Evolutionary conservation across 2,329 filamentous ascomycete species (phyloP), one percentile per base, ranked within the genome.

Genomic region (Neopestalotiopsis sp.): DNA sequence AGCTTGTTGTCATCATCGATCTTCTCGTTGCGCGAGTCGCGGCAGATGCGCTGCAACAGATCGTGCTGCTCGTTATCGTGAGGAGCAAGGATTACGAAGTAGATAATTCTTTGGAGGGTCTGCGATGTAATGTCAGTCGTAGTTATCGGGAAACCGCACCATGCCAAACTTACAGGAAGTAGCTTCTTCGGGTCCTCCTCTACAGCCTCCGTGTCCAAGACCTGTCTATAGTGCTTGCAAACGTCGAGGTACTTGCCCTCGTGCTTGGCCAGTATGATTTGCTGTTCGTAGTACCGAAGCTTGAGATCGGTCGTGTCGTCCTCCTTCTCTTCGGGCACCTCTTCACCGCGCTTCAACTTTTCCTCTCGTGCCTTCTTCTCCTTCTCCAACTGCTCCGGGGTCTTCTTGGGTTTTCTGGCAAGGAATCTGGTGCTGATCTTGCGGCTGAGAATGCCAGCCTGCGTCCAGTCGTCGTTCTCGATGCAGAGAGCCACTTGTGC

Each of bases 61-160:
- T 99, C 96, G 75, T 95, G 96, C 81, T 99, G 96, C 81, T 99
- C 96, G 82, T 99, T 99, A 84, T 99, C 95, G 82, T 98, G 94
- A 7, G 96, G 95, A 7, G 96, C 93, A 65, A 99, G 92, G 73
- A 98, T 96, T 80, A 97, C 91, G 82, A 97, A 99, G 88, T 97
- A 98, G 82, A 98, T 95, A 79, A 98, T 94, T 77, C 96, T 91
- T 84, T 97, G 94, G 58, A 99, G 89, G 20, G 94, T 90, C 94
- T 97, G 71, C n/a, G 20, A 65, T 63, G 49, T 17, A 56, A 65
- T 40, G 73, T 62, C 57, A 68, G 34, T n/a, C 14, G 28, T 1
- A 24, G 2, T 10, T 49, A 40, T n/a, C 14, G 13, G 30, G 7
- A n/a, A 2, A 49, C 6, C n/a, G 17, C 17, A 10, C 13, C 13